These are phyloP conservation scores for Phaeoacremonium minimum DNA, from an alignment of 2,329 filamentous ascomycete genomes.

Conservation along the genomic window DNA sequence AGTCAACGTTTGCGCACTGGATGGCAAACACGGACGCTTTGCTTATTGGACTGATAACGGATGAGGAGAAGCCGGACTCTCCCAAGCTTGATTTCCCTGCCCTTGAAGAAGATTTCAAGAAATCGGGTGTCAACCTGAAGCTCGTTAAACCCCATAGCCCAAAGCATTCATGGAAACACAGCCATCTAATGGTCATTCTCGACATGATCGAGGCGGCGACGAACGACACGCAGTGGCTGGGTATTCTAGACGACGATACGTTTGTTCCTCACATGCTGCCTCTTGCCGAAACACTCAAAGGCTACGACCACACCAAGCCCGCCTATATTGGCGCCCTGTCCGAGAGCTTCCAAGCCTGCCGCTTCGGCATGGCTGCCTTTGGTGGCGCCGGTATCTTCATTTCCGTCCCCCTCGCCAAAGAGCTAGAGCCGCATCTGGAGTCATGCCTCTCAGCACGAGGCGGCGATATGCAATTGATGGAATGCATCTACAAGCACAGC, in stretches of 20 bases:
- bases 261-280: too few species aligned
- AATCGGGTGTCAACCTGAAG: conserved; percentile 25
- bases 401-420: conserved; percentile 43
- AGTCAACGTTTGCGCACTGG: conserved; percentile 5
- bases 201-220: conserved; percentile 37
- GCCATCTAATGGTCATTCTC: conserved; percentile 48
- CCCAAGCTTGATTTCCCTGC: conserved; percentile 2
- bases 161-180: conserved; percentile 35
- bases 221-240: conserved; percentile 42
- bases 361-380: conserved; percentile 55
- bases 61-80: conserved; percentile 10
- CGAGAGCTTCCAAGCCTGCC: conserved; percentile 48
- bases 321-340: conserved; percentile 54
- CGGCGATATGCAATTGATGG: conserved; percentile 54
- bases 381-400: conserved; percentile 59
- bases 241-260: conserved; percentile 54
- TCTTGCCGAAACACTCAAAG: conserved; percentile 36
- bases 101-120: conserved; percentile 14
- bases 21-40: conserved; percentile 5
- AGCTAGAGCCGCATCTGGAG: conserved; percentile 42
- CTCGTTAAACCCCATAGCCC: conserved; percentile 24
- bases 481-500: conserved; percentile 53
- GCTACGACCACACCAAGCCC: conserved; percentile 42
- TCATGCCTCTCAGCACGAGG: conserved; percentile 45
- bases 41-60: conserved; percentile 4